Base-by-base conservation (phyloP, 2,329 filamentous ascomycete species). In the Raffaelea arxii region DNA sequence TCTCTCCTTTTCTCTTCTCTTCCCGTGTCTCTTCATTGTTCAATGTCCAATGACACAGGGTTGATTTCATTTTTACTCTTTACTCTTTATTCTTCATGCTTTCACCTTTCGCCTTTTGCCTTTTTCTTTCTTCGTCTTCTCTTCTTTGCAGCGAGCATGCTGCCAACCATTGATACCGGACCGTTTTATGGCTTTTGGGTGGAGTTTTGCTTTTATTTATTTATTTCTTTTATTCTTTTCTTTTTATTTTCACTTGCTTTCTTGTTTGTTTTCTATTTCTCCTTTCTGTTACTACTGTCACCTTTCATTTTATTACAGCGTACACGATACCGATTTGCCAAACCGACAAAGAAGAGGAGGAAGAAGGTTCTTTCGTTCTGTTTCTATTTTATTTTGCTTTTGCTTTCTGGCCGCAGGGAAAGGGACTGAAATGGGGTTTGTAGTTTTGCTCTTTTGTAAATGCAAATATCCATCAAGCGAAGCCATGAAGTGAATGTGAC, bases 291-390 rank as follows among this genome's bases (percentile, higher is more conserved):
- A 19, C 16, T 16, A 4, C 39, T n/a, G 7, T 16, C 19, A 4
- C 19, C 19, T 21, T 21, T 40, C 21, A 18, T 19, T 30, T 49
- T 43, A 23, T 36, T n/a, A n/a, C 3, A 38, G 30, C 23, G 30
- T 27, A 30, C 21, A 47, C 41, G 45, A 41, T 49, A 46, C 38
- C 43, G 47, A 43, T 45, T 46, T 49, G 41, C 19, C 41, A 47
- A 3, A 24, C 9, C 6, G 14, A 24, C 22, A 41, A 21, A 24
- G 27, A n/a, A n/a, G n/a, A n/a, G n/a, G n/a, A n/a, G n/a, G n/a
- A n/a, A n/a, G n/a, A n/a, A n/a, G n/a, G n/a, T 4, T 21, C 16
- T 41, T 19, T 11, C 12, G 9, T 40, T 18, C 22, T 46, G 19
- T 27, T 39, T 40, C 24, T 44, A 6, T 35, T 44, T 40, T 27